Conservation (phyloP, 805 yeast species). For the Schizosaccharomyces cryophilus region DNA sequence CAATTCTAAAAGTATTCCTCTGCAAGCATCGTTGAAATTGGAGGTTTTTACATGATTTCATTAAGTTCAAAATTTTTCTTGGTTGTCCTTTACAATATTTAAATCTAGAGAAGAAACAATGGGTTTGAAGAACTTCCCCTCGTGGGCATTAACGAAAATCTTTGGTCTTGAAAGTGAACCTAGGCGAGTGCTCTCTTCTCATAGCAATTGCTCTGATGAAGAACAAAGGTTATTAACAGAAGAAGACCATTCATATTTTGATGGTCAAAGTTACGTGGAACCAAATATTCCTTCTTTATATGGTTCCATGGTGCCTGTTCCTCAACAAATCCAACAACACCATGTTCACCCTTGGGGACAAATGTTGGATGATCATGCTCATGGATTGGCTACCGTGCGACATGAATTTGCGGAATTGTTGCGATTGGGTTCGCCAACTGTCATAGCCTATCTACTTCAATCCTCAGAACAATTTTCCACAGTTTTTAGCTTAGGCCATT, state of each 20-base stretch:
- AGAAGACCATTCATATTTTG: not conserved
- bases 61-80: too few relatives aligned
- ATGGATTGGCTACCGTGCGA: not conserved
- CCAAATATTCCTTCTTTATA: not conserved
- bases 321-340: not conserved
- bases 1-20: too few relatives aligned
- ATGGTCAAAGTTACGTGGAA: not conserved
- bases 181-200: not conserved
- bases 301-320: not conserved
- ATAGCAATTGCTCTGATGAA: not conserved
- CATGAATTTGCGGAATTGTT: not conserved
- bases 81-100: too few relatives aligned
- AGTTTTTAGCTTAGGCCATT: conserved; percentile 58
- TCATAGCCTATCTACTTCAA: conserved; percentile 46
- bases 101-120: too few relatives aligned
- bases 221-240: not conserved
- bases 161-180: not conserved
- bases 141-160: too few relatives aligned
- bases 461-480: conserved; percentile 54
- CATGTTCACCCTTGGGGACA: not conserved
- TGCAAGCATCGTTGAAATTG: too few relatives aligned
- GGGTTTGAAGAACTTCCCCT: too few relatives aligned
- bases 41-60: too few relatives aligned
- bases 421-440: conserved; percentile 20
- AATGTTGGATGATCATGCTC: not conserved